Evolutionary conservation across 1,139 yeast species (phyloP).

Genomic region (Kazachstania sp.): DNA sequence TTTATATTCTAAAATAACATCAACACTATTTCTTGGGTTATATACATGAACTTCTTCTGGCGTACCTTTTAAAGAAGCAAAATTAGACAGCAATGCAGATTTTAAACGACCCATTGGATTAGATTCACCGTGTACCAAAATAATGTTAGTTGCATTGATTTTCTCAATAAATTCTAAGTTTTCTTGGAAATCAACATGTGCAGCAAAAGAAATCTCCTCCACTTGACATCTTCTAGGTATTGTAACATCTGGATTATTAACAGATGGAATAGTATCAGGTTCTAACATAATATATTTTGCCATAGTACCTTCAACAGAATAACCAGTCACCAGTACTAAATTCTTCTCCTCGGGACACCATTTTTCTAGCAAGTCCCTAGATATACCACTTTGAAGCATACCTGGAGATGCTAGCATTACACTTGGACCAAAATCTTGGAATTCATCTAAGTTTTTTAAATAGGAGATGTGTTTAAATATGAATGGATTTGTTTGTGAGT

Average conservation of each 20-base stretch:
- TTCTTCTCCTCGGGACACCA: conserved; percentile 98
- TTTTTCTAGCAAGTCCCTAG: conserved; percentile 79
- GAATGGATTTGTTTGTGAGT: conserved; percentile 75
- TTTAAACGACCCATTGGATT: conserved; percentile 96
- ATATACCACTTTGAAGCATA: conserved; percentile 93
- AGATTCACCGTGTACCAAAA: conserved; percentile 95
- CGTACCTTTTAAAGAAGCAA: conserved; percentile 72
- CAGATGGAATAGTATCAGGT: conserved; percentile 81
- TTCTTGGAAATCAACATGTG: conserved; percentile 95
- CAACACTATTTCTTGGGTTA: conserved; percentile 89
- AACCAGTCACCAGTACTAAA: conserved; percentile 83
- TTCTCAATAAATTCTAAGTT: conserved; percentile 84
- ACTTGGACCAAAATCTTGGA: conserved; percentile 92
- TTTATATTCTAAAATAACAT: conserved; percentile 64
- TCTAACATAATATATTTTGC: conserved; percentile 84
- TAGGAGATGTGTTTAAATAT: conserved; percentile 80
- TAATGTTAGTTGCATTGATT: conserved; percentile 74
- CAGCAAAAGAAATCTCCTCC: conserved; percentile 97
- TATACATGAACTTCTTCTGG: conserved; percentile 86
- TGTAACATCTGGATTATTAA: conserved; percentile 65
- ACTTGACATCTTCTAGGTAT: conserved; percentile 81
- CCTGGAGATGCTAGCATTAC: conserved; percentile 97
- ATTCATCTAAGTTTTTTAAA: conserved; percentile 67
- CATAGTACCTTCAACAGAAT: conserved; percentile 97
- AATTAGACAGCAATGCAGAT: conserved; percentile 84